Percentiles rank a stretch among this genome's conserved stretches.
Evolutionary conservation across 345 rosid genomes (phyloP).

Genomic region (Barbarea vulgaris): DNA sequence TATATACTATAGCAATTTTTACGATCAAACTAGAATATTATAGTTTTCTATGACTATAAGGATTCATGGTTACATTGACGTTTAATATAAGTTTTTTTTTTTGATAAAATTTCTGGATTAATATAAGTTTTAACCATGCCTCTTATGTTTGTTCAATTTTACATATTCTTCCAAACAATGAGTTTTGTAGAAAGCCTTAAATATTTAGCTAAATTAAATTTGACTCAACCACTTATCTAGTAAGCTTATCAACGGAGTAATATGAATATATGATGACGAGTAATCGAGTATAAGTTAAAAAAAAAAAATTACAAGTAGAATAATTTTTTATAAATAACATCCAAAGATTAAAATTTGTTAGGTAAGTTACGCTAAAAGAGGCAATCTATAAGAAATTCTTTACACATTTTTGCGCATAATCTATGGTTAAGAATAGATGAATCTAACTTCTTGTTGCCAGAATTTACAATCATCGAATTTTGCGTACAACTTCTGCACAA

Average conservation of each 20-base stretch:
- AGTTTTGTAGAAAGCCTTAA: neutral
- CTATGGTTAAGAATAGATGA: too few relatives aligned
- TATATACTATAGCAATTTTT: too few relatives aligned
- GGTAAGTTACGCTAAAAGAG: neutral
- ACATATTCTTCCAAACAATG: neutral
- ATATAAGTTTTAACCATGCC: neutral
- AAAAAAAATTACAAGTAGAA: neutral
- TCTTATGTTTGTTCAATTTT: too few relatives aligned
- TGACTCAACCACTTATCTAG: constrained; percentile 6
- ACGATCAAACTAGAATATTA: neutral
- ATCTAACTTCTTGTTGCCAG: too few relatives aligned
- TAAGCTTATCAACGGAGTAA: constrained; percentile 4
- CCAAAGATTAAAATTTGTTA: neutral
- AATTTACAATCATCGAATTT: too few relatives aligned
- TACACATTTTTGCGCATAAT: too few relatives aligned
- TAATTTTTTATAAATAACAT: neutral
- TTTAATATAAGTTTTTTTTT: too few relatives aligned
- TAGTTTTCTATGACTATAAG: neutral
- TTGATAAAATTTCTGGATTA: too few relatives aligned
- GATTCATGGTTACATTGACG: neutral
- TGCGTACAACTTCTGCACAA: too few relatives aligned
- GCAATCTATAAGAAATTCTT: neutral
- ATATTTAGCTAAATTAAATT: neutral
- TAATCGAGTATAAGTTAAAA: neutral
- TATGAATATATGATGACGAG: too few relatives aligned